These are phyloP conservation scores for Oryza australiensis DNA, from an alignment of 176 grass and related monocot genomes.

Conservation along the genomic window DNA sequence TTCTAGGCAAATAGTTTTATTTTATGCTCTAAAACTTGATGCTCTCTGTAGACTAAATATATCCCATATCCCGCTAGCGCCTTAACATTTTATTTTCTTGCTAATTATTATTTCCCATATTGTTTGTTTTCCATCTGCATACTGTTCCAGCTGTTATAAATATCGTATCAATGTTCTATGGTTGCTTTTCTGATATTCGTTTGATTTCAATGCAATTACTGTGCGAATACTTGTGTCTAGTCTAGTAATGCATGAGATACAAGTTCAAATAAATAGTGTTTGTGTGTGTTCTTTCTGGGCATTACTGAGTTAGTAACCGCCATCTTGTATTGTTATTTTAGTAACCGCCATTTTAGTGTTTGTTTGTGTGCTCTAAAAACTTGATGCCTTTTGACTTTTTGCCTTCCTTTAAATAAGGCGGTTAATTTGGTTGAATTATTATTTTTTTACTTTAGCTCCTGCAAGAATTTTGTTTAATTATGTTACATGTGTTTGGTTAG, in stretches of 20 bases:
- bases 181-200: neutral
- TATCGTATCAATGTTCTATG: neutral
- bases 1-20: neutral
- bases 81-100: neutral
- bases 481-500: too few relatives aligned
- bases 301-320: too few relatives aligned
- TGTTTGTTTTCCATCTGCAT: neutral
- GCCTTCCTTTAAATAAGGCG: too few relatives aligned
- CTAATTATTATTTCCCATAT: slow-evolving; percentile 1
- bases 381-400: too few relatives aligned
- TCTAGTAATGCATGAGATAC: neutral
- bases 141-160: neutral
- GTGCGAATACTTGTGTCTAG: neutral
- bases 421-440: too few relatives aligned
- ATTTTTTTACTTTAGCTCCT: too few relatives aligned
- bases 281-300: neutral
- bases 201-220: neutral
- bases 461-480: too few relatives aligned
- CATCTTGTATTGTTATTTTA: too few relatives aligned
- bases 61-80: neutral
- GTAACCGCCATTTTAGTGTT: too few relatives aligned
- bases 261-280: neutral
- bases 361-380: too few relatives aligned
- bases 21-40: neutral
- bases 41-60: neutral